Evolutionary conservation across 768 basidiomycete species (phyloP), one percentile per base, ranked within the genome.

Genomic region (Arthromyces matolae): DNA sequence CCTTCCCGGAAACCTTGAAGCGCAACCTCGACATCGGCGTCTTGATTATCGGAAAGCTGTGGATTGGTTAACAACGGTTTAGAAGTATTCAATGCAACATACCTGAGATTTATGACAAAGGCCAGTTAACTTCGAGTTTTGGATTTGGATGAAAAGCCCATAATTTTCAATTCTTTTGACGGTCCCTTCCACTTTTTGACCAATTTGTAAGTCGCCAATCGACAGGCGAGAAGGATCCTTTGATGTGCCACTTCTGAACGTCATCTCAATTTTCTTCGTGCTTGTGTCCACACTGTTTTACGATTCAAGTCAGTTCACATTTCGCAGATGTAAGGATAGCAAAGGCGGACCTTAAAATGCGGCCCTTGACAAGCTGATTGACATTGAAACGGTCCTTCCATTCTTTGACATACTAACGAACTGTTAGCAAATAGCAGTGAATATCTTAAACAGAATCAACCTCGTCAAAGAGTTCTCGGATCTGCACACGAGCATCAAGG

Each of bases 81-180:
- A 19, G 27, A 24, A 41, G 25, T n/a, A 32, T 3, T 8, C 16
- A 25, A 22, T 23, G 9, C 14, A 23, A 61, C 74, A 43, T 57
- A 86, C 92, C 77, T 98, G 79, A 8, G 91, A 90, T 65, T 93
- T 93, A 65, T 98, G 95, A 64, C 95, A 99, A 9, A 99, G 75
- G 5, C 95, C 95, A 51, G 78, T 83, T 40, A 97, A 71, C 60
- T 85, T 88, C 0, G 90, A 85, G 14, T 79, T 86, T n/a, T 87
- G 79, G 29, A 98, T 86, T 61, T 84, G 80, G 48, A 99, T 80
- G 68, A 98, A 97, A n/a, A 96, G 72, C 12, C 95, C 95, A 54
- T 91, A 98, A 33, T 81, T 77, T 64, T 94, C 91, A 9, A 94
- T 74, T 53, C 78, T 83, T 65, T 88, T 92, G 47, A 98, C 80